Evolutionary conservation across 805 yeast species (phyloP).

Genomic region (Kodamaea nitidulidarum): DNA sequence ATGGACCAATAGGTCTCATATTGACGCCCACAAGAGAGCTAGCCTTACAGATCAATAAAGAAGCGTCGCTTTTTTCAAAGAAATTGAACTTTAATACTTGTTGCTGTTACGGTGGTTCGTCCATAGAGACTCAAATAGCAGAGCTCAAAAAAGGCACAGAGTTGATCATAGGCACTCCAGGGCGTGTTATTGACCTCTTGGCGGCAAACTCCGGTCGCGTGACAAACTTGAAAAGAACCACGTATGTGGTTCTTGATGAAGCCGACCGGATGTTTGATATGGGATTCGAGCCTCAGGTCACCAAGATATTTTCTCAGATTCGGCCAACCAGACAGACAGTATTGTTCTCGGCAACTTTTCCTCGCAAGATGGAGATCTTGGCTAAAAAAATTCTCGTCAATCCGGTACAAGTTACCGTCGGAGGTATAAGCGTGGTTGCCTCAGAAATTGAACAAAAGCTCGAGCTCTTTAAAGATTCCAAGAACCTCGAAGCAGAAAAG

Average conservation of each 20-base stretch:
- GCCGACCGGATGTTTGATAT: constrained; percentile 96
- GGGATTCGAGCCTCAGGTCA: constrained; percentile 96
- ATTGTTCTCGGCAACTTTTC: constrained; percentile 91
- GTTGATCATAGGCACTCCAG: constrained; percentile 90
- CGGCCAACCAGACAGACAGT: constrained; percentile 88
- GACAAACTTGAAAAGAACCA: constrained; percentile 59
- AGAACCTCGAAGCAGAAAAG: constrained; percentile 36
- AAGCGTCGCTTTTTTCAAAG: constrained; percentile 55
- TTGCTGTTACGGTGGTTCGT: constrained; percentile 90
- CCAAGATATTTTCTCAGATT: constrained; percentile 67
- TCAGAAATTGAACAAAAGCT: constrained; percentile 73
- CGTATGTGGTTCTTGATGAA: constrained; percentile 88
- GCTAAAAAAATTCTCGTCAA: constrained; percentile 60
- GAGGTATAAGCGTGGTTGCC: constrained; percentile 76
- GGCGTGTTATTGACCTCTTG: constrained; percentile 83
- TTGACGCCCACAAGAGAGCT: constrained; percentile 92
- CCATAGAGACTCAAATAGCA: constrained; percentile 76
- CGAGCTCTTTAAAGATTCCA: constrained; percentile 40
- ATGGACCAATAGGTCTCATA: constrained; percentile 76
- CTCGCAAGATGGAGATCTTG: constrained; percentile 68
- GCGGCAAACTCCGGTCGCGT: constrained; percentile 81
- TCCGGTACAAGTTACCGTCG: constrained; percentile 77
- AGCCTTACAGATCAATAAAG: constrained; percentile 76
- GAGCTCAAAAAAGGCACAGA: constrained; percentile 74
- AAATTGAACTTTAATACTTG: constrained; percentile 49